Evolutionary conservation across 2,329 filamentous ascomycete genomes (phyloP), one percentile per base, ranked within the genome.

Genomic region (Nothophaeocryptopus gaeumannii): DNA sequence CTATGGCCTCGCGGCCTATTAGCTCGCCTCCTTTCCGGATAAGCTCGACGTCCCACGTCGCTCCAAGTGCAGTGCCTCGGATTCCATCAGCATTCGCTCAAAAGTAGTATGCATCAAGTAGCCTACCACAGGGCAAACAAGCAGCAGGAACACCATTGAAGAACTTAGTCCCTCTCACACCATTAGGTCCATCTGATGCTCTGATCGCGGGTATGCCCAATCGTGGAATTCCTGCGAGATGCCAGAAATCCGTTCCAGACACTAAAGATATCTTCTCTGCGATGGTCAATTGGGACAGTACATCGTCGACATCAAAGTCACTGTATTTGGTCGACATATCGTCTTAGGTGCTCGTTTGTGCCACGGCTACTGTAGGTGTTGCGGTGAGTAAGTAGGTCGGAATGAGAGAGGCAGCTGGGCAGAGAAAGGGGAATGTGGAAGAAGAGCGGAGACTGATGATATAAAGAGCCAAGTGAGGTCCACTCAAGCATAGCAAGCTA

Each of bases 41-140:
- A 33, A 92, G 73, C 5, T 84, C 77, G 40, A 80, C 78, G 63
- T 92, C 88, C 85, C 86, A 93, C 31, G 88, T 89, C 36, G 87
- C 85, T 7, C 86, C 88, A 38, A 92, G 78, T 0, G 85, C 89
- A 48, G 89, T 83, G 10, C 60, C 56, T 59, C 20, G 20, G n/a
- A 10, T 10, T 2, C 20, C 9, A 31, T 44, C 42, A 55, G 50
- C 13, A 3, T 26, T 26, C 20, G 7, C 20, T 26, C 20, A 26
- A 30, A 35, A 16, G n/a, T 14, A 33, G 8, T 44, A 31, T 15
- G 13, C 9, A 5, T 33, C 2, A n/a, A 16, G 30, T 34, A 8
- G 8, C 8, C 8, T 49, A 48, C 86, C 87, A 58, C 87, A 91
- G 7, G 88, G 88, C 57, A 92, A 87, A 39, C 89, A 78, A 13